Evolutionary conservation across 148 eudicot genomes (phyloP).

Genomic region (Vaccinium vitisidaea): DNA sequence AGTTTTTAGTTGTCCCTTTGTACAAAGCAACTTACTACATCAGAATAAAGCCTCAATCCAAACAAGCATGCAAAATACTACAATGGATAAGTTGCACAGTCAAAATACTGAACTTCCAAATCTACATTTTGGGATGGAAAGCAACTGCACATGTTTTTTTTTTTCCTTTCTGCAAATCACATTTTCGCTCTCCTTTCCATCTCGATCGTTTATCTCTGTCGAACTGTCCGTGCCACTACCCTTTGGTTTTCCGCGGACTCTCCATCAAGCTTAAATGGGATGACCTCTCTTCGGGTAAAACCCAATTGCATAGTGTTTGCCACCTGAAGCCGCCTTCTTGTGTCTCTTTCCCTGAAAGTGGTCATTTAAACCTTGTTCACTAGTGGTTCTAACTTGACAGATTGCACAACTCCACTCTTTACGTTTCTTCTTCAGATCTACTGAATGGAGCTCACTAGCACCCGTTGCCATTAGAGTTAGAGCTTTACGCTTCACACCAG

Average conservation of each 20-base stretch:
- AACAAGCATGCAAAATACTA: neutral
- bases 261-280: neutral
- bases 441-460: conserved; percentile 17
- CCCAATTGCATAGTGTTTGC: conserved; percentile 33
- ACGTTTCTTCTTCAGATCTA: conserved; percentile 33
- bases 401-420: conserved; percentile 59
- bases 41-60: conserved; percentile 2
- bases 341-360: conserved; percentile 72
- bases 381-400: conserved; percentile 52
- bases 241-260: neutral
- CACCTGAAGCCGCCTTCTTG: conserved; percentile 44
- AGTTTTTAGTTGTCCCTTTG: neutral
- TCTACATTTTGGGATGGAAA: neutral
- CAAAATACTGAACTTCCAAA: neutral
- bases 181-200: neutral
- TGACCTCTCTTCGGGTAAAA: conserved; percentile 33
- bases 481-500: conserved; percentile 60
- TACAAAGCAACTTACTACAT: neutral
- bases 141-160: neutral
- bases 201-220: neutral
- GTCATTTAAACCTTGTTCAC: conserved; percentile 43
- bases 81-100: neutral
- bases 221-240: neutral
- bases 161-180: neutral
- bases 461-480: conserved; percentile 24